Conservation (phyloP, 345 rosid species). For the Arabis hirsuta region DNA sequence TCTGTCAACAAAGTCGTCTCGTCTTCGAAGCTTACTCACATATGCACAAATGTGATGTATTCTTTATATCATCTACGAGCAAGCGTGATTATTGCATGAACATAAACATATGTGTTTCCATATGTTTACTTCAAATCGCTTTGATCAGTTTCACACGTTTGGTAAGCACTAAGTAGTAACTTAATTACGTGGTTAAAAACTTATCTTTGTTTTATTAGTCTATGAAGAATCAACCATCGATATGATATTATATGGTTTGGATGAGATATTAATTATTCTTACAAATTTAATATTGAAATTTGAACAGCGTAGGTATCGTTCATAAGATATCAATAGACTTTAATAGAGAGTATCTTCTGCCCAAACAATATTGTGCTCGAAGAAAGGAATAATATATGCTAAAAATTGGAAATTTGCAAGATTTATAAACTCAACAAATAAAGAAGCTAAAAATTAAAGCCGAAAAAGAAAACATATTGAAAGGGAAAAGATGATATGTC, state of each 20-base stretch:
- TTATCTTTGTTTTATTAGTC: neutral
- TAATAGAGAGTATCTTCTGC: conserved; percentile 12
- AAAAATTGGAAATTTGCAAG: neutral
- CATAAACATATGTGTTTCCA: neutral
- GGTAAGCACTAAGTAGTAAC: too few species aligned
- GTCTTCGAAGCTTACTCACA: neutral
- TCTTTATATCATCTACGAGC: neutral
- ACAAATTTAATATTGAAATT: conserved; percentile 8
- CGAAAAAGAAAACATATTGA: conserved; percentile 39
- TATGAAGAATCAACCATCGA: neutral
- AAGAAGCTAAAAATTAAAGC: conserved; percentile 2
- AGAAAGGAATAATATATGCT: conserved; percentile 34
- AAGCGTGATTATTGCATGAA: conserved; percentile 15
- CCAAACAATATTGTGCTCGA: conserved; percentile 31
- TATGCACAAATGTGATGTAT: neutral
- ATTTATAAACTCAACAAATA: neutral
- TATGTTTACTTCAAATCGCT: neutral
- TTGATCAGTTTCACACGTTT: neutral
- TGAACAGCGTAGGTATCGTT: neutral
- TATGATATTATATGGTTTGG: neutral
- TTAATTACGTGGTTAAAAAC: neutral
- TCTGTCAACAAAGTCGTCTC: conserved; percentile 5
- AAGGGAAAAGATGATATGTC: conserved; percentile 44
- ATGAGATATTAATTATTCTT: neutral
- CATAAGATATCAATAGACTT: conserved; percentile 15